Base-by-base conservation (phyloP, 306 rosid species). In the Rosa multiflora region DNA sequence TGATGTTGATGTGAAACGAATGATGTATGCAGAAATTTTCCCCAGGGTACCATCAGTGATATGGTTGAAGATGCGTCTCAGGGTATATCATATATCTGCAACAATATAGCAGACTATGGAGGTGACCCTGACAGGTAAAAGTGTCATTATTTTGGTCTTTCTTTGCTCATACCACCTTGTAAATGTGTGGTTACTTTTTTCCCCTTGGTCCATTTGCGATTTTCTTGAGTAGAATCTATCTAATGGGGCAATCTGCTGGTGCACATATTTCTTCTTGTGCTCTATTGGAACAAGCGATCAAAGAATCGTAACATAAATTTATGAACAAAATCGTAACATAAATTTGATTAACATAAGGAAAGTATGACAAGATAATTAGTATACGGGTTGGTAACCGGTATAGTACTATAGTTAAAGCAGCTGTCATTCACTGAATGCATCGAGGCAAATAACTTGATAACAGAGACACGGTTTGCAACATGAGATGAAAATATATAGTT, bases 211-310 rank as follows among this genome's bases (percentile, higher is more conserved):
- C n/a, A 48, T 85, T 39, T 32, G 42, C 55, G 51, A 66, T 56
- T 68, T 71, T 53, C 64, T 64, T 79, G 69, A 75, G 51, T 75
- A 95, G 99, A 90, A 86, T 93, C 82, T 95, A 90, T 86, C 91
- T 95, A 71, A 90, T 91, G 99, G 99, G 99, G 80, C 99, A 95
- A 93, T 95, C 98, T 26, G 99, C 99, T 56, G 98, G 97, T 80
- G 96, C 99, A 18, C 98, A 95, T 84, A 93, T 95, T 77, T 91
- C 98, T 52, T 84, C 95, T 56, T 95, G 98, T 86, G 89, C 90
- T 82, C 90, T 95, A 26, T 32, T 95, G 93, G 92, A 91, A 58
- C 95, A 90, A 82, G 94, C 97, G 79, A 82, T 84, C 85, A 85
- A 67, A 80, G 97, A 95, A 82, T 79, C 85, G n/a, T n/a, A n/a